Percentiles rank a stretch among this genome's conserved stretches.
Conservation (phyloP, 305 asterid genomes). For the Fraxinus paxiana region DNA sequence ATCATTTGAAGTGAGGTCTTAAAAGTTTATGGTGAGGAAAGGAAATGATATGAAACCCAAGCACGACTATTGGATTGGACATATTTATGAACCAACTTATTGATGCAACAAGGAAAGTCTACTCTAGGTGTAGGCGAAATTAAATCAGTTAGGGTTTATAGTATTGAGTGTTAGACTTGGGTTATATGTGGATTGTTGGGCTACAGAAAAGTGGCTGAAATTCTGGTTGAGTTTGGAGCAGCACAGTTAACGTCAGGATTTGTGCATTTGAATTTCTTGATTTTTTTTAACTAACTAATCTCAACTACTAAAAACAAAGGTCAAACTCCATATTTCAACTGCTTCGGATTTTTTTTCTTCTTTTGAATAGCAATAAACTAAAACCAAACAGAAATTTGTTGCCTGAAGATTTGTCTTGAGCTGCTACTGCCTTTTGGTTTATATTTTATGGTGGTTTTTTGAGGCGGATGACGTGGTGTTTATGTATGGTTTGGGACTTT, state of each 20-base stretch:
- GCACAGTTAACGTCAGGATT: not conserved
- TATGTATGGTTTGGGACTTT: not conserved
- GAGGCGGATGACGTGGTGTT: not conserved
- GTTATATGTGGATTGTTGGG: not conserved
- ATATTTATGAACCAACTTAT: not conserved
- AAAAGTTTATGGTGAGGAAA: not conserved
- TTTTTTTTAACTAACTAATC: not conserved
- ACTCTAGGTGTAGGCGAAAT: not conserved
- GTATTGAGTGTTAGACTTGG: not conserved
- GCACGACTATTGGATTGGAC: not conserved
- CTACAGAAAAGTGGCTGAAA: not conserved
- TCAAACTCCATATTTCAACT: not conserved
- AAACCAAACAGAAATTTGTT: not conserved
- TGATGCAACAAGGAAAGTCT: not conserved
- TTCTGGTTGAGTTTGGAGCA: not conserved
- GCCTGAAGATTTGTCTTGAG: not conserved
- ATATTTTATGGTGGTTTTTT: not conserved
- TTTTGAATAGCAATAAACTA: not conserved
- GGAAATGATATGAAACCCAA: not conserved
- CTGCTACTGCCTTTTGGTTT: not conserved
- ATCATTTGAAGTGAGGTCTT: not conserved
- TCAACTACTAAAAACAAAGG: not conserved
- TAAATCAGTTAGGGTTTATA: not conserved
- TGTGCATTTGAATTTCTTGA: not conserved
- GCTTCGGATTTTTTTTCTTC: not conserved